Base-by-base conservation (phyloP, 2,329 filamentous ascomycete genomes). In the Penicillium griseofulvum region DNA sequence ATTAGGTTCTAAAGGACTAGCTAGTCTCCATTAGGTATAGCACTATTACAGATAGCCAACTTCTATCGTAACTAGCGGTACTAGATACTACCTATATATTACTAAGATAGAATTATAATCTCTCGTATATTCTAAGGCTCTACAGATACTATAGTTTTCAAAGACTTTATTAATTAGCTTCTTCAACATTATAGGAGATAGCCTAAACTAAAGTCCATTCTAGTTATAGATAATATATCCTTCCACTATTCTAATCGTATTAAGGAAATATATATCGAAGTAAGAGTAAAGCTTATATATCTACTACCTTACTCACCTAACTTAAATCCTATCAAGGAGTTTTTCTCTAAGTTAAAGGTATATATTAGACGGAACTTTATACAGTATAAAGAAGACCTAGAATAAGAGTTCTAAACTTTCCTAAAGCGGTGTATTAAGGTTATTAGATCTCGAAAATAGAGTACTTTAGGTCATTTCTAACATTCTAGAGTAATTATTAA, bases 361-460 rank as follows among this genome's bases (percentile, higher is more conserved):
- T 44, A 37, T 11, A 44, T 51, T 29, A 43, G 49, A 16, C 38
- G 48, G 34, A 47, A 33, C n/a, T 44, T 11, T 10, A 10, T 29
- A 10, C 24, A 26, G 7, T 31, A 43, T 24, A 31, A 44, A 14
- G 19, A 45, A 44, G n/a, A 29, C 22, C 12, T 19, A 9, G 49
- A 51, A 12, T 22, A 39, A 52, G 42, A 33, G 17, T 52, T 52
- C 19, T 3, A 34, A 6, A 12, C 50, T 4, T 52, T 52, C 19
- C 34, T 52, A 17, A 42, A 52, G n/a, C 47, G 50, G 50, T 52
- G 17, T 41, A 39, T 52, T 34, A 34, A 46, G 24, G n/a, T 39
- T 28, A 34, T 52, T 17, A 42, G 49, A 7, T 37, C 33, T 29
- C 22, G 42, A 31, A 34, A 52, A 39, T 8, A 29, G 22, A 52